These are phyloP conservation scores for Penicillium olsonii DNA, from an alignment of 2,329 filamentous ascomycete genomes.

Conservation along the genomic window DNA sequence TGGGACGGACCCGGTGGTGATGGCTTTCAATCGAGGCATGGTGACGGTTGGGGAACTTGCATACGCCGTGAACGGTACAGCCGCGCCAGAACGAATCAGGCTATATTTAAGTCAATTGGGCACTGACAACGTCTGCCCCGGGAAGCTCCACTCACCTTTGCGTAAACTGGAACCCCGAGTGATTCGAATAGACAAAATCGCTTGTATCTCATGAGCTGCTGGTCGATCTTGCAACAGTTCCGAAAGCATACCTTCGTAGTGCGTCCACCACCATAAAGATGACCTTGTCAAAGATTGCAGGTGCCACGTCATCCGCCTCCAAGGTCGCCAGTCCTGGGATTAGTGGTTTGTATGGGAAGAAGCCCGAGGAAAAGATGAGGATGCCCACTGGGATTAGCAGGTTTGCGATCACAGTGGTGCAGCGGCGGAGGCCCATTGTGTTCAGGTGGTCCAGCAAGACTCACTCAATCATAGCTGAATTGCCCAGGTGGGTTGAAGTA, in stretches of 20 bases:
- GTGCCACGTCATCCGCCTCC: conserved; percentile 49
- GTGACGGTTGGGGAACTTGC: conserved; percentile 97
- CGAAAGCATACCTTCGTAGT: conserved; percentile 68
- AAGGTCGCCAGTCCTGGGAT: conserved; percentile 77
- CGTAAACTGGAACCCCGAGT: conserved; percentile 82
- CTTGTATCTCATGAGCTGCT: conserved; percentile 46
- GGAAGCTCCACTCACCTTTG: conserved; percentile 63
- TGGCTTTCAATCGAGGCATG: conserved; percentile 95
- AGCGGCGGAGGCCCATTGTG: conserved; percentile 27
- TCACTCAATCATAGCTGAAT: background rate
- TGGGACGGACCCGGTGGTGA: conserved; percentile 96
- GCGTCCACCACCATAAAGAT: conserved; percentile 99
- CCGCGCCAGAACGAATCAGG: conserved; percentile 78
- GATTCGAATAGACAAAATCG: conserved; percentile 85
- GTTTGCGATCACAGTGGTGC: conserved; percentile 66
- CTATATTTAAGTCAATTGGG: conserved; percentile 47
- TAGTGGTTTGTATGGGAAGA: conserved; percentile 97
- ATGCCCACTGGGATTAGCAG: conserved; percentile 74
- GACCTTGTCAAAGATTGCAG: conserved; percentile 79
- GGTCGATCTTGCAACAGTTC: background rate
- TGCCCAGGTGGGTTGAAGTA: too few relatives aligned
- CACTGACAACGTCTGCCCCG: conserved; percentile 2
- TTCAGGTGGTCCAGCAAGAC: background rate
- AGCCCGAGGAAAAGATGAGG: conserved; percentile 78
- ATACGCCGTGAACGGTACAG: conserved; percentile 91